These are phyloP conservation scores for Periconia macrospinosa DNA, from an alignment of 2,329 filamentous ascomycete genomes.

Conservation along the genomic window DNA sequence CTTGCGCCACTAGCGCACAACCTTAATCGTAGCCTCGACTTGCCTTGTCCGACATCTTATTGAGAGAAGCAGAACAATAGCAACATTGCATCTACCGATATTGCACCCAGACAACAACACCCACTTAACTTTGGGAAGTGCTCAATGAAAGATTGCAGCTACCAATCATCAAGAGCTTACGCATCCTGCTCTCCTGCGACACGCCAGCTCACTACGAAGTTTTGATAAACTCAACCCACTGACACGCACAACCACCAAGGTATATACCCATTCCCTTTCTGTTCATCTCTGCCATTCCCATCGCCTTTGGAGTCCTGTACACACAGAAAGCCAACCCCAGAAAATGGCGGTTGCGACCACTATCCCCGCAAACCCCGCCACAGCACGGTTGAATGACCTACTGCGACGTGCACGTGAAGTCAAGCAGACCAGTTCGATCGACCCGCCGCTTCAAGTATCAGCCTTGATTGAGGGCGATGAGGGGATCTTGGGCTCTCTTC, in stretches of 20 bases:
- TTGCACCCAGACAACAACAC: neutral
- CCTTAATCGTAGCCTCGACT: conserved; percentile 7
- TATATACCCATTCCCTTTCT: neutral
- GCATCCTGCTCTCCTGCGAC: neutral
- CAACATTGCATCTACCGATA: neutral
- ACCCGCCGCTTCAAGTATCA: conserved; percentile 48
- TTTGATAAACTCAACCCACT: neutral
- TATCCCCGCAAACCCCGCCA: conserved; percentile 28
- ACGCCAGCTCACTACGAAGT: neutral
- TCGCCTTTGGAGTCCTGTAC: too few species aligned
- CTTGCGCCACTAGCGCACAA: conserved; percentile 9
- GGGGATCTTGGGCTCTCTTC: conserved; percentile 25
- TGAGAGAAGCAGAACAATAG: neutral
- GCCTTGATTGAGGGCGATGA: conserved; percentile 39
- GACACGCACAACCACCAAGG: neutral
- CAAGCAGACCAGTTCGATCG: conserved; percentile 46
- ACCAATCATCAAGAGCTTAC: neutral
- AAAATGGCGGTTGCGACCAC: neutral
- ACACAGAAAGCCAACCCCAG: neutral
- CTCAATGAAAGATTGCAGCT: neutral
- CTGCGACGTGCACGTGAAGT: conserved; percentile 44
- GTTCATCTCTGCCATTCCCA: too few species aligned
- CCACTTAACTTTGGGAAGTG: neutral
- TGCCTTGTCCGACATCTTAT: neutral
- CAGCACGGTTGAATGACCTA: conserved; percentile 42